These are phyloP conservation scores for Inga leiocalycina DNA, from an alignment of 306 rosid genomes.

Conservation along the genomic window DNA sequence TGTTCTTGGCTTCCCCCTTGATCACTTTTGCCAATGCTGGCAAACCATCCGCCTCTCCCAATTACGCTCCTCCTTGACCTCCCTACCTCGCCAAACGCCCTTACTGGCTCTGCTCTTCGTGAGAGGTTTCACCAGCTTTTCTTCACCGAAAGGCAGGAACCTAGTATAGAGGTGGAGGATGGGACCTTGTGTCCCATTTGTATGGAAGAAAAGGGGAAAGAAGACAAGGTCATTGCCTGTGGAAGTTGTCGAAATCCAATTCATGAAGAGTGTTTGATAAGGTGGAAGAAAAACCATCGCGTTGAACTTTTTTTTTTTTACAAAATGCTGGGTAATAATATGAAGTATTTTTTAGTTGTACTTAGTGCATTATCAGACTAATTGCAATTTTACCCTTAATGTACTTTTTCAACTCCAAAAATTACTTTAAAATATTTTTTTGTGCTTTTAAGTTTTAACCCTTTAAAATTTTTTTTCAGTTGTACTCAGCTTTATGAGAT, in stretches of 20 bases:
- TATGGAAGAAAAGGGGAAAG: slow-evolving; percentile 6
- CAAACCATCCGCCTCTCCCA: background rate
- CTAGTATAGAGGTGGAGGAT: background rate
- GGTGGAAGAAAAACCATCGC: background rate
- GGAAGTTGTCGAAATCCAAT: background rate
- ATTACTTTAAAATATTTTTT: too few relatives aligned
- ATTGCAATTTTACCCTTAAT: too few relatives aligned
- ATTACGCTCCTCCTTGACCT: background rate
- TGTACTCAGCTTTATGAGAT: too few relatives aligned
- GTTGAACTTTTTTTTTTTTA: too few relatives aligned
- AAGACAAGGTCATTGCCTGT: background rate
- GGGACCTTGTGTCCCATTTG: background rate
- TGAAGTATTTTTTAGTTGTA: too few relatives aligned
- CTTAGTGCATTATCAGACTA: too few relatives aligned
- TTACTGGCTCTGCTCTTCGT: background rate
- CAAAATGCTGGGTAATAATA: too few relatives aligned
- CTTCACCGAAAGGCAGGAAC: background rate
- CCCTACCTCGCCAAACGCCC: background rate
- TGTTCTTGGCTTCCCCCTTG: background rate
- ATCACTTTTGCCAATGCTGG: background rate
- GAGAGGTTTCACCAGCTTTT: slow-evolving; percentile 4
- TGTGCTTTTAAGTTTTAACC: too few relatives aligned
- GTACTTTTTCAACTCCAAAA: too few relatives aligned
- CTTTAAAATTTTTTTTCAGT: too few relatives aligned
- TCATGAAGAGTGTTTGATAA: slow-evolving; percentile 3